Evolutionary conservation across 371 early-diverging fungal genomes (phyloP), one percentile per base, ranked within the genome.

Genomic region (Mortierella sp.): DNA sequence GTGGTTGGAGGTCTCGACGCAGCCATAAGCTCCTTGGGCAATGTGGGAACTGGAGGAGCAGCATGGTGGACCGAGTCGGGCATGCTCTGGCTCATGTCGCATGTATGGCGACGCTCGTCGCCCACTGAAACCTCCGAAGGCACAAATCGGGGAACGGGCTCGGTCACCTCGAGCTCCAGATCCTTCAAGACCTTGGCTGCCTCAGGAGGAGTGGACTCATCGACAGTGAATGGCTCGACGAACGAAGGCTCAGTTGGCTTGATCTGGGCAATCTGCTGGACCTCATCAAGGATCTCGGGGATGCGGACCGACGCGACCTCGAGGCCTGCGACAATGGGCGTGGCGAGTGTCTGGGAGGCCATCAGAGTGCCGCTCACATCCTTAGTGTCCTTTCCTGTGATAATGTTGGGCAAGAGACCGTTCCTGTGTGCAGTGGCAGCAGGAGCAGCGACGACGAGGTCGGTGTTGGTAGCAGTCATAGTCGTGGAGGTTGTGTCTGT

Each of bases 41-140:
- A 10, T 0, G 75, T 66, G 24, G 82, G 82, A 10, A 81, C 82
- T 13, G 82, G 82, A 37, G 82, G 82, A 29, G 66, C 61, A 8
- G 64, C 29, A 22, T 79, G 70, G 4, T 50, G 29, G 1, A 67
- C 40, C 2, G 63, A 58, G 37, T 80, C 73, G 16, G 63, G 40
- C 14, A 81, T 77, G 14, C 50, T 64, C 71, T 79, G 73, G 66
- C 79, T 83, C 85, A 85, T 79, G 45, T 85, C 85, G 45, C 85
- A 85, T 2, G 86, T 80, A 39, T 84, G 82, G 6, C 79, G 82
- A 39, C 80, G 77, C 37, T 79, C 80, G 44, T 85, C 80, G 34
- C 74, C 74, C 24, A 73, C 13, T 14, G 75, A 48, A n/a, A 78
- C 68, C 8, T 80, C 77, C 19, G 85, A 79, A 11, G 41, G 69